Evolutionary conservation across 2,329 filamentous ascomycete genomes (phyloP).

Genomic region (Fusarium pseudonygamai): DNA sequence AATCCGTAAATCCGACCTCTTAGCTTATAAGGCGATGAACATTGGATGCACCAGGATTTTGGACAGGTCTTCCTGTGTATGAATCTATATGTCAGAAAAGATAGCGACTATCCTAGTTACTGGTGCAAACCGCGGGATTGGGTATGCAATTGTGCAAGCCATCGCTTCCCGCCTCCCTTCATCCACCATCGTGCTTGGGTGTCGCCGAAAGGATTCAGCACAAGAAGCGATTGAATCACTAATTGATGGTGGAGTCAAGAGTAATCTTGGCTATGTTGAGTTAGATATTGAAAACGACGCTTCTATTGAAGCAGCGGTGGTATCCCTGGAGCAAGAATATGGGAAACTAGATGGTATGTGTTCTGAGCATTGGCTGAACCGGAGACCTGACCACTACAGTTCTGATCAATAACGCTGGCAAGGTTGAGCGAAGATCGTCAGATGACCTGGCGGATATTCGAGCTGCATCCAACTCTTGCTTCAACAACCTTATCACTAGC

Average conservation of each 20-base stretch:
- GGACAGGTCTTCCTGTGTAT: fast-evolving
- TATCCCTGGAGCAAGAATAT: background rate
- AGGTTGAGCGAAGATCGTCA: background rate
- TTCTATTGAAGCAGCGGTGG: background rate
- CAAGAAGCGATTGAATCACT: background rate
- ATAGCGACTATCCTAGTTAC: constrained; percentile 1
- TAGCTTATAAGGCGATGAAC: background rate
- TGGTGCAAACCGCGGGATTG: constrained; percentile 16
- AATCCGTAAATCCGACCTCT: background rate
- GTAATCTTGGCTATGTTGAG: background rate
- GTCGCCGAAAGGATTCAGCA: background rate
- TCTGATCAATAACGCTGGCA: constrained; percentile 4
- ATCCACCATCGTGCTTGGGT: constrained; percentile 5
- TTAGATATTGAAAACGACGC: constrained; percentile 1
- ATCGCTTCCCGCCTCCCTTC: background rate
- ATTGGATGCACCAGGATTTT: fast-evolving
- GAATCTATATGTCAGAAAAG: too few relatives aligned
- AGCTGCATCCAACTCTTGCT: background rate
- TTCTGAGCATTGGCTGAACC: fast-evolving
- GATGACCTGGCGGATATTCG: background rate
- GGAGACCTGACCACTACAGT: background rate
- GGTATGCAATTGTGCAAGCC: constrained; percentile 12
- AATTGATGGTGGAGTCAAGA: background rate
- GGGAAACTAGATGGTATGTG: background rate
- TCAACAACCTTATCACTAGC: constrained; percentile 10